phyloP scores from a whole-genome alignment of 108 stramenopile genomes.

The Mediolabrus comicus region DNA sequence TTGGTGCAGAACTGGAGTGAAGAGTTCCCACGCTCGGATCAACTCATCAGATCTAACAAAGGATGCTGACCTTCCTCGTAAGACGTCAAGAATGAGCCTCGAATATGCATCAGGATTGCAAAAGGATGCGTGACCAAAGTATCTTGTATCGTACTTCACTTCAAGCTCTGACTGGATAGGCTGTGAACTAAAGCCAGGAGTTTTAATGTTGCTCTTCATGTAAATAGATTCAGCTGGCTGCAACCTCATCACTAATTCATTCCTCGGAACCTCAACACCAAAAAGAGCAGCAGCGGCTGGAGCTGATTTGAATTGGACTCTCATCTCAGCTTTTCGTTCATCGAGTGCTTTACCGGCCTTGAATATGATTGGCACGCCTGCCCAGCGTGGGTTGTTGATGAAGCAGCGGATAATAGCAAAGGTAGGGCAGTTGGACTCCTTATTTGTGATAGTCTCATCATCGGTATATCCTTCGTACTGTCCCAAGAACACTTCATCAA shows the following conservation, averaged over 20 bases:
- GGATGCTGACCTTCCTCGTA: slow-evolving; percentile 86
- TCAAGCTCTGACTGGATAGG: slow-evolving; percentile 93
- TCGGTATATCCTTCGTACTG: slow-evolving; percentile 94
- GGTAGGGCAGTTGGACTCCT: slow-evolving; percentile 89
- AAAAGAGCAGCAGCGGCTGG: slow-evolving; percentile 73
- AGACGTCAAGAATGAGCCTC: slow-evolving; percentile 93
- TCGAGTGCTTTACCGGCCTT: slow-evolving; percentile 97
- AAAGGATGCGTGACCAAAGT: slow-evolving; percentile 29
- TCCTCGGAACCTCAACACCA: slow-evolving; percentile 64
- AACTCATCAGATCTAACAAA: slow-evolving; percentile 98
- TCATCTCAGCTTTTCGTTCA: slow-evolving; percentile 95
- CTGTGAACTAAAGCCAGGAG: slow-evolving; percentile 80
- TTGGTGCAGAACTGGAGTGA: slow-evolving; percentile 89
- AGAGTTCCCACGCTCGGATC: slow-evolving; percentile 92
- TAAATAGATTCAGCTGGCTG: slow-evolving; percentile 93
- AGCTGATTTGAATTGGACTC: slow-evolving; percentile 93
- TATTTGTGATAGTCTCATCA: slow-evolving; percentile 87
- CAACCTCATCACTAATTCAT: slow-evolving; percentile 94
- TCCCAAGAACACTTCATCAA: slow-evolving; percentile 90
- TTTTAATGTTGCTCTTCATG: slow-evolving; percentile 96
- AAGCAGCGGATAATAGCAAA: slow-evolving; percentile 83
- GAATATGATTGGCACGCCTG: slow-evolving; percentile 96
- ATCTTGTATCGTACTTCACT: slow-evolving; percentile 86
- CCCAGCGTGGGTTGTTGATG: slow-evolving; percentile 95
- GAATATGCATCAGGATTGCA: slow-evolving; percentile 96